Evolutionary conservation across 106 monocot species (phyloP).

Genomic region (Dendrobium huoshanense): DNA sequence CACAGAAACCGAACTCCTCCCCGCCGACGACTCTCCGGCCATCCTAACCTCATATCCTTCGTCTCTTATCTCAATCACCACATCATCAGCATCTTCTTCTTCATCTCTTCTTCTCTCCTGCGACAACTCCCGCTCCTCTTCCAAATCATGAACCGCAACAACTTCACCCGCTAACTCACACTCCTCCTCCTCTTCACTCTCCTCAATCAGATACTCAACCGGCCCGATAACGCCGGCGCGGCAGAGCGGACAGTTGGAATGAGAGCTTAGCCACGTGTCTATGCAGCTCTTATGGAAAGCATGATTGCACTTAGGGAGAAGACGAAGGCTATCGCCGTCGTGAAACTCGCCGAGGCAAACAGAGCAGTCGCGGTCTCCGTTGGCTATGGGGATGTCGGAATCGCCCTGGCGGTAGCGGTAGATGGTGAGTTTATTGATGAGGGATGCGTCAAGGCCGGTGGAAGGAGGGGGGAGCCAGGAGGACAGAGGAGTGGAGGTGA

Average conservation of each 20-base stretch:
- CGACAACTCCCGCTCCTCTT: background rate
- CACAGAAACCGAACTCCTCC: background rate
- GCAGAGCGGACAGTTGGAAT: constrained; percentile 54
- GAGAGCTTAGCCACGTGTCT: constrained; percentile 47
- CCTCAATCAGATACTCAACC: background rate
- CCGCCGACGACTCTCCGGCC: background rate
- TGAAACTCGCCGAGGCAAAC: constrained; percentile 43
- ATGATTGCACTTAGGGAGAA: constrained; percentile 44
- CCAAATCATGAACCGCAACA: background rate
- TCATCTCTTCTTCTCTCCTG: background rate
- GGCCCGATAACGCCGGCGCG: constrained; percentile 22
- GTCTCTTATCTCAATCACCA: background rate
- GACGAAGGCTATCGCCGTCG: constrained; percentile 34
- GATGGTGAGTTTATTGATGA: constrained; percentile 53
- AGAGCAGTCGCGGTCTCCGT: constrained; percentile 49
- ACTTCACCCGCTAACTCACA: background rate
- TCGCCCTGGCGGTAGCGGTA: constrained; percentile 53
- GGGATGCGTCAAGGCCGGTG: constrained; percentile 51
- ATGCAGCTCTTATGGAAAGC: constrained; percentile 48
- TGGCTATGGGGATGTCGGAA: constrained; percentile 19
- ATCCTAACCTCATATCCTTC: background rate
- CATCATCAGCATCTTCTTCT: background rate
- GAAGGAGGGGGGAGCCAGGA: constrained; percentile 8
- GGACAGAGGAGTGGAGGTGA: background rate
- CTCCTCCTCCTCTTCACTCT: background rate